Base-by-base conservation (phyloP, 2,329 filamentous ascomycete species). In the Aureobasidium uvarum region DNA sequence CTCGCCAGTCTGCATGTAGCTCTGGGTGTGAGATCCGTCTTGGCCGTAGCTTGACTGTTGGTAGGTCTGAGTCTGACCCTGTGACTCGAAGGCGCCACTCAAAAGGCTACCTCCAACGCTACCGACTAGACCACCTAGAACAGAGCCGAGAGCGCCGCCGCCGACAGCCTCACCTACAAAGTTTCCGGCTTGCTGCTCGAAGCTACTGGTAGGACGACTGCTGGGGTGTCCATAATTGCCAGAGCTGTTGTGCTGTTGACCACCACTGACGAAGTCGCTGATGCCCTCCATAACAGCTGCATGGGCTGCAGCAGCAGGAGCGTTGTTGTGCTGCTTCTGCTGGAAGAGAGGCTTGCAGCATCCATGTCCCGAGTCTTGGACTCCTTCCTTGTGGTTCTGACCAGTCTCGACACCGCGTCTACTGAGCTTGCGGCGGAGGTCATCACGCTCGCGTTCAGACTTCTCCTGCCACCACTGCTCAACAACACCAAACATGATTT, bases 311-410 rank as follows among this genome's bases (percentile, higher is more conserved):
- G 77, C 76, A n/a, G 75, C 74, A 43, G 79, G 72, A 20, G 77
- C 83, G 51, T 85, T 71, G 31, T 73, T 76, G 18, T 71, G 69
- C 69, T 85, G 84, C 77, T 90, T 92, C 68, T 87, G 86, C 85
- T 96, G 90, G 69, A 87, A 85, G 13, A 96, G 81, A 18, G 86
- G 86, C 77, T 92, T 92, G 67, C 90, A 87, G 73, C 92, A 96
- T 60, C 92, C 92, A 74, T 96, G 91, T 6, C 93, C 93, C 62
- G 85, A 88, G 76, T 97, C 92, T 18, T 92, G 79, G 13, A 94
- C 89, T 33, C 91, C 91, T 71, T 91, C 87, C 77, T 91, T 94
- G 79, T 97, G 93, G 77, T 97, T 97, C 67, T 88, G 83, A 18
- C 90, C 90, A 54, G 85, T 81, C 74, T 87, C 76, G 58, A 97